phyloP scores from a whole-genome alignment of 1,284 basidiomycete species.

The Trichosporon sp. region DNA sequence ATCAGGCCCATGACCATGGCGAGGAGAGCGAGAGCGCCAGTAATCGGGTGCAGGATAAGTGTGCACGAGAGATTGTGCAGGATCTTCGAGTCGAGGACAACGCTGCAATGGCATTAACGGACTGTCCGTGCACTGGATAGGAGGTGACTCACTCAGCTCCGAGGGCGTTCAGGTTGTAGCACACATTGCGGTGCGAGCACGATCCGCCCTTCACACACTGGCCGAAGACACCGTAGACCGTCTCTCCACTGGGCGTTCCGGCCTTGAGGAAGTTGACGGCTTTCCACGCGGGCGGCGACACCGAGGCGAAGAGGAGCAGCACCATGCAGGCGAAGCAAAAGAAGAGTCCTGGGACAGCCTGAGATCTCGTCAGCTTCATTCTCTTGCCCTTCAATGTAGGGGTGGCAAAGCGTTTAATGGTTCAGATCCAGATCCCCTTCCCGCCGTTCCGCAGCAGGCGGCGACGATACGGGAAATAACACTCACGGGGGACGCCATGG shows the following conservation, averaged over 20 bases:
- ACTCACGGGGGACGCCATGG: constrained; percentile 13
- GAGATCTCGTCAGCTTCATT: not conserved
- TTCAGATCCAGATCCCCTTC: not conserved
- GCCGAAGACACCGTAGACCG: constrained; percentile 75
- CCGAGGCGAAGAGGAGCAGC: constrained; percentile 52
- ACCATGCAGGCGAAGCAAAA: constrained; percentile 41
- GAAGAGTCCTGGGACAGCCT: constrained; percentile 43
- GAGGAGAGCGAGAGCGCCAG: constrained; percentile 69
- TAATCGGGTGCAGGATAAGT: constrained; percentile 76
- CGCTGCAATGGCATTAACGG: constrained; percentile 27
- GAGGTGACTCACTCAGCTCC: constrained; percentile 35
- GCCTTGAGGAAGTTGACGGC: constrained; percentile 69
- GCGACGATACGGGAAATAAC: not conserved
- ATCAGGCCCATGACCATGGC: constrained; percentile 70
- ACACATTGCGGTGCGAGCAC: constrained; percentile 41
- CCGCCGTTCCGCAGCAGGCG: not conserved
- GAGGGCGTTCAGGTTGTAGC: constrained; percentile 45
- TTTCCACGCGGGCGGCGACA: constrained; percentile 72
- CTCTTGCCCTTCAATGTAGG: not conserved
- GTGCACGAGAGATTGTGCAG: constrained; percentile 71
- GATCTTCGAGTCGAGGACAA: constrained; percentile 59
- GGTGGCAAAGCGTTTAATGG: not conserved
- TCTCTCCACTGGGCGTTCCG: constrained; percentile 49
- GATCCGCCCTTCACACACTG: constrained; percentile 64
- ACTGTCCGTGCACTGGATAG: not conserved